Percentiles rank a stretch among this genome's conserved stretches.
phyloP scores from a whole-genome alignment of 257 asterid species.

The Gentiana macrophylla region DNA sequence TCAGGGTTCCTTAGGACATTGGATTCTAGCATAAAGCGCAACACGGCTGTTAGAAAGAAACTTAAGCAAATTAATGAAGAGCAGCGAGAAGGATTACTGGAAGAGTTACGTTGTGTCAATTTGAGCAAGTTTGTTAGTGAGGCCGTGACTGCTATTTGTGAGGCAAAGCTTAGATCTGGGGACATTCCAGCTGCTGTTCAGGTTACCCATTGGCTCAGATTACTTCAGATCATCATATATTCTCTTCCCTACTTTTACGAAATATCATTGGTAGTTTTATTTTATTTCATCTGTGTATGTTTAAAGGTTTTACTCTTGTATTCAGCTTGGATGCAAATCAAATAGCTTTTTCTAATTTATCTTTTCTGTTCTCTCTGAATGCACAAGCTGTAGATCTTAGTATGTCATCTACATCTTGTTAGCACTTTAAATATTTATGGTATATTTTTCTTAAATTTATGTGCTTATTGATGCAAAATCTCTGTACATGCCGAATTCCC shows the following conservation, averaged over 20 bases:
- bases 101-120: slow-evolving; percentile 88
- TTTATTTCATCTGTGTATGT: no score
- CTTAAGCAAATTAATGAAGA: slow-evolving; percentile 94
- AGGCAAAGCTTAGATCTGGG: slow-evolving; percentile 85
- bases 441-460: no score
- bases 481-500: no score
- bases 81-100: slow-evolving; percentile 87
- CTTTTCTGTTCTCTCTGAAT: no score
- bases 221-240: neutral
- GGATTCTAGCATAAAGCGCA: slow-evolving; percentile 97
- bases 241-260: neutral
- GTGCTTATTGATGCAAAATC: no score
- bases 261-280: neutral
- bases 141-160: slow-evolving; percentile 94
- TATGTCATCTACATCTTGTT: no score
- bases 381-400: no score
- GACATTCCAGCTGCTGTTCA: slow-evolving; percentile 96
- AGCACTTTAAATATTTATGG: no score
- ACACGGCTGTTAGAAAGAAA: slow-evolving; percentile 93
- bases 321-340: no score
- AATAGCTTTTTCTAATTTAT: no score
- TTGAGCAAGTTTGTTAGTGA: slow-evolving; percentile 97
- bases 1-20: slow-evolving; percentile 80
- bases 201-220: slow-evolving; percentile 33
- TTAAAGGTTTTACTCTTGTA: no score